Evolutionary conservation across 2,329 filamentous ascomycete species (phyloP).

Genomic region (Teratosphaeria destructans): DNA sequence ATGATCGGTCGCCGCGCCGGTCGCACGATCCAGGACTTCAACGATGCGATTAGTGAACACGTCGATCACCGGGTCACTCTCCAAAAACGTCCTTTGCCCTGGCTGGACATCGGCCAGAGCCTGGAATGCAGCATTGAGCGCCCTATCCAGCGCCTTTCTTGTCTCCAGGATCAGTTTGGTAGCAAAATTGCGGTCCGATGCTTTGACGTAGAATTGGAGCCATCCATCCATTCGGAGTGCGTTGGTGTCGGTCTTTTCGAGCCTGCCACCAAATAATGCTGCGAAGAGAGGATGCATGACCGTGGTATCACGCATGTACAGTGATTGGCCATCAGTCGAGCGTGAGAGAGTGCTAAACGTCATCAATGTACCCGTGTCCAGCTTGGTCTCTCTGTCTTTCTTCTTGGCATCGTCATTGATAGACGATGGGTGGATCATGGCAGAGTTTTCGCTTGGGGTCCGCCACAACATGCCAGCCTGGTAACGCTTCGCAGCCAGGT

Average conservation of each 20-base stretch:
- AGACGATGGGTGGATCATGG: slow-evolving; percentile 21
- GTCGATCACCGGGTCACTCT: slow-evolving; percentile 12
- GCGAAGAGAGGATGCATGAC: slow-evolving; percentile 18
- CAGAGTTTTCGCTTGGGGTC: slow-evolving; percentile 18
- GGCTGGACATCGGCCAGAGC: slow-evolving; percentile 5
- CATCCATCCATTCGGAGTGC: slow-evolving; percentile 27
- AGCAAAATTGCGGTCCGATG: slow-evolving; percentile 9
- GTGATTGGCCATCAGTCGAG: slow-evolving; percentile 1
- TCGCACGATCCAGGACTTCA: slow-evolving; percentile 8
- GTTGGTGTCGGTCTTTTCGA: slow-evolving; percentile 12
- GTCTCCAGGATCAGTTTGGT: slow-evolving; percentile 26
- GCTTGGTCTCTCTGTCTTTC: slow-evolving; percentile 5
- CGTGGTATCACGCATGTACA: slow-evolving; percentile 21
- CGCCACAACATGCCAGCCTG: slow-evolving; percentile 10
- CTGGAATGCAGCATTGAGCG: slow-evolving; percentile 20
- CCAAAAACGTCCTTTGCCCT: slow-evolving; percentile 1
- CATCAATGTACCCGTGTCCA: slow-evolving; percentile 9
- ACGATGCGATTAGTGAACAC: slow-evolving; percentile 12
- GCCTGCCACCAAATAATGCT: slow-evolving; percentile 22
- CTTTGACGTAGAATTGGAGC: slow-evolving; percentile 23
- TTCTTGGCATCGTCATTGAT: slow-evolving; percentile 11
- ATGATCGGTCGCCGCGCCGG: neutral
- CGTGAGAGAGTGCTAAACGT: slow-evolving; percentile 4
- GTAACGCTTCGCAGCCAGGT: slow-evolving; percentile 28
- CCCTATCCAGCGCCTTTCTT: slow-evolving; percentile 25